These are phyloP conservation scores for Zoysia pacifica DNA, from an alignment of 176 grass and related monocot species.

Conservation along the genomic window DNA sequence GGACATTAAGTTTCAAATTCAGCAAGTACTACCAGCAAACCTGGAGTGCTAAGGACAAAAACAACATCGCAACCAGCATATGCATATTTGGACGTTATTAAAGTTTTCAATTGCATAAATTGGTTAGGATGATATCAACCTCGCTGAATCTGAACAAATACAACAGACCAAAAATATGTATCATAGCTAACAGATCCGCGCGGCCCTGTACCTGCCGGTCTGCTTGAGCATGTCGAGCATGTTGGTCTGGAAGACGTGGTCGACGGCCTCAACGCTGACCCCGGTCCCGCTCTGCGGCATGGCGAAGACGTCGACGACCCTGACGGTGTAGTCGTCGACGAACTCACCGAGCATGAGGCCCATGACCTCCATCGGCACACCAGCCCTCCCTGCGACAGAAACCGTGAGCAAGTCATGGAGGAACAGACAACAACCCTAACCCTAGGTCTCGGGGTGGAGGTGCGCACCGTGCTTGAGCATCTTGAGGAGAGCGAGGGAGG, in stretches of 20 bases:
- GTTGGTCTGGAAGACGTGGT: conserved; percentile 98
- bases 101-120: neutral
- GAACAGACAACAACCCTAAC: conserved; percentile 12
- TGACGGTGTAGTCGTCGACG: conserved; percentile 95
- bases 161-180: neutral
- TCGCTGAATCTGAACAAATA: neutral
- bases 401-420: neutral
- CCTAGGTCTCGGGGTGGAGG: neutral
- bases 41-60: neutral
- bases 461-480: conserved; percentile 98
- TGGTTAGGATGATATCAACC: neutral
- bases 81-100: neutral
- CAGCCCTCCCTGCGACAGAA: conserved; percentile 63
- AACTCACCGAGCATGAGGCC: conserved; percentile 97
- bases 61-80: neutral
- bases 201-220: conserved; percentile 64
- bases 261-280: conserved; percentile 93
- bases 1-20: neutral
- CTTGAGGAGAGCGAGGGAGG: conserved; percentile 97
- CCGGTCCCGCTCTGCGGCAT: conserved; percentile 99
- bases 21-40: neutral
- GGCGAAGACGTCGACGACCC: conserved; percentile 93
- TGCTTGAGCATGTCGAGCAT: conserved; percentile 99
- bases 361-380: conserved; percentile 99
- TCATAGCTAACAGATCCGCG: neutral